A percentile compares a stretch with the other conserved stretches of the same genome.
Conservation (phyloP, 768 basidiomycete species). For the Suillus plorans region DNA sequence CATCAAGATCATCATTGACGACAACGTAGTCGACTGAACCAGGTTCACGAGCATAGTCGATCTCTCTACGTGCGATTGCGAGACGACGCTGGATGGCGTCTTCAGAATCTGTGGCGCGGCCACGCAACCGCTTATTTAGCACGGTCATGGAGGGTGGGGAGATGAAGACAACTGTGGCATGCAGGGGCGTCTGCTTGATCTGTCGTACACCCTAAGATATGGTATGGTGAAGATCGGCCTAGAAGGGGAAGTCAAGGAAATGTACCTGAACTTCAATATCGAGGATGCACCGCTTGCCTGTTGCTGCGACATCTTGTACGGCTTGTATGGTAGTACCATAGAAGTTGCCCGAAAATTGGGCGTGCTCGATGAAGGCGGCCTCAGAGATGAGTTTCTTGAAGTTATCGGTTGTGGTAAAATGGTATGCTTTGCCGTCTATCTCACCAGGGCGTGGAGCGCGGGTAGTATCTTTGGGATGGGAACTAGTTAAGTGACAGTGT, state of each 20-base stretch:
- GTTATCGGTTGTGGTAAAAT: conserved; percentile 71
- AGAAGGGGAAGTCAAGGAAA: conserved; percentile 16
- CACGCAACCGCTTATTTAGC: conserved; percentile 67
- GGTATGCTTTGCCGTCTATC: conserved; percentile 78
- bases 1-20: conserved; percentile 86
- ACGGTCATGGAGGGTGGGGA: conserved; percentile 79
- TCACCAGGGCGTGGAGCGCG: conserved; percentile 83
- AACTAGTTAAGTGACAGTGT: background rate
- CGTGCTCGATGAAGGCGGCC: conserved; percentile 89
- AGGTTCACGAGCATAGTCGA: conserved; percentile 78
- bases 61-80: conserved; percentile 73
- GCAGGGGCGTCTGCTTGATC: conserved; percentile 78
- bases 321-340: conserved; percentile 91
- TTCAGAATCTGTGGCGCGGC: conserved; percentile 84
- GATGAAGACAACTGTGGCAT: conserved; percentile 90
- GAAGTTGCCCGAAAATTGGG: conserved; percentile 88
- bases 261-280: conserved; percentile 95
- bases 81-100: conserved; percentile 73
- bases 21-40: conserved; percentile 79
- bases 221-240: background rate
- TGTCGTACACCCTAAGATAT: conserved; percentile 79
- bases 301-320: conserved; percentile 62
- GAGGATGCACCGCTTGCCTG: conserved; percentile 83
- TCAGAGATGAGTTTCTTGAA: conserved; percentile 71
- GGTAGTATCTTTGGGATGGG: conserved; percentile 76